Evolutionary conservation across 2,329 filamentous ascomycete genomes (phyloP), one percentile per base, ranked within the genome.

Genomic region (Alternaria sp.): DNA sequence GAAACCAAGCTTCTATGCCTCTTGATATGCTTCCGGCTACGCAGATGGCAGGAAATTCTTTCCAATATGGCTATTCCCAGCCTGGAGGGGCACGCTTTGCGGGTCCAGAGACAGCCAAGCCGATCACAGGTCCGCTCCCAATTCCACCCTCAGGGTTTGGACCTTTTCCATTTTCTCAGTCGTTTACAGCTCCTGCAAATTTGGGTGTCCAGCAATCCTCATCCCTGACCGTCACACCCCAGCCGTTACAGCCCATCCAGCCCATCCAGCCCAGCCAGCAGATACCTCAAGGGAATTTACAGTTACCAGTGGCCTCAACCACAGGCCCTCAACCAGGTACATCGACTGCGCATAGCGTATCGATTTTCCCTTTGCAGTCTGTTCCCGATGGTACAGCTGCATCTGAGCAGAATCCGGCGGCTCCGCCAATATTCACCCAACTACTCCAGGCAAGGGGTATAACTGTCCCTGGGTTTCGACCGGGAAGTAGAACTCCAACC

Each of bases 361-460:
- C 41, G 7, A 30, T 48, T 5, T 55, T 55, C 9, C 41, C 53
- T 46, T 34, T 55, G 14, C 30, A n/a, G 18, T 46, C 53, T 14
- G 16, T 27, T 11, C 53, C 20, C 16, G 46, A 20, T n/a, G 53
- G 41, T 20, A 7, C 22, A n/a, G 53, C 43, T 46, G 53, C 53
- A 14, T 55, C 46, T 22, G 32, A 27, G 18, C 28, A 45, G 10
- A 36, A 55, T 8, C 53, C 40, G 27, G 53, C 32, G 22, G 41
- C 41, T 34, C 53, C 40, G 16, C 41, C 7, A 16, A 25, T 50
- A n/a, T 50, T 50, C 22, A 14, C 36, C n/a, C 53, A 48, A 11
- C n/a, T 55, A 12, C 41, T 55, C 30, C 41, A 36, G n/a, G 30
- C 40, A 44, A 32, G 36, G 11, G 28, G 53, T 10, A 36, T 55